Base-by-base conservation (phyloP, 2,329 filamentous ascomycete species). In the Beauveria asiatica region DNA sequence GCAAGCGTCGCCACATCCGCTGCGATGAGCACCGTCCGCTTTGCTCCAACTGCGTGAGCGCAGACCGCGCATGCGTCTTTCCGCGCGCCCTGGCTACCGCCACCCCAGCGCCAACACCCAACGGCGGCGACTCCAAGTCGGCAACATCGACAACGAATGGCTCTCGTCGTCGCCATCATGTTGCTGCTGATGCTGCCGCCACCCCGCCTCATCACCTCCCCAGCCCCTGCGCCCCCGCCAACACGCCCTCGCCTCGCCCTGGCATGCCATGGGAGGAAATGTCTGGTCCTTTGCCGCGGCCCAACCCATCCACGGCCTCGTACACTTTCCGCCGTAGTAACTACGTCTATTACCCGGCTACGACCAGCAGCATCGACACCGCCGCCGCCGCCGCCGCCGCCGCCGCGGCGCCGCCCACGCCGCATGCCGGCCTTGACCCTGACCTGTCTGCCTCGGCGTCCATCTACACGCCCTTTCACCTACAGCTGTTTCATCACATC, bases 1-100 rank as follows among this genome's bases (percentile, higher is more conserved):
- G 74, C 66, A 76, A 76, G 66, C 63, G 72, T 17, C 69, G 74
- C 1, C 74, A 76, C 49, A 74, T 75, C 58, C 75, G 74, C 41
- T 78, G 76, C 66, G 76, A 78, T 59, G 75, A 78, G 65, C 69
- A 63, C 8, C 70, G 70, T 4, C 76, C 76, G 1, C 61, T 68
- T 1, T 78, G 76, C 62, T 70, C 68, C 49, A 75, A 77, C 61
- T 78, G 76, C 63, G 65, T 68, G 21, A 70, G 72, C 48, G 71
- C 71, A 45, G 69, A 74, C 54, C 68, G 72, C 7, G 60, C 62
- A 7, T 78, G 75, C 61, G 71, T 72, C 0, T 78, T 72, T 49
- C 71, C 69, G 8, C 46, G 44, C 42, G 49, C 6, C 19, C 63
- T 53, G 21, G 27, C 17, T 7, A 21, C 19, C 42, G 50, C 39